Conservation (phyloP, 2,329 filamentous ascomycete species). For the Byssothecium circinans region DNA sequence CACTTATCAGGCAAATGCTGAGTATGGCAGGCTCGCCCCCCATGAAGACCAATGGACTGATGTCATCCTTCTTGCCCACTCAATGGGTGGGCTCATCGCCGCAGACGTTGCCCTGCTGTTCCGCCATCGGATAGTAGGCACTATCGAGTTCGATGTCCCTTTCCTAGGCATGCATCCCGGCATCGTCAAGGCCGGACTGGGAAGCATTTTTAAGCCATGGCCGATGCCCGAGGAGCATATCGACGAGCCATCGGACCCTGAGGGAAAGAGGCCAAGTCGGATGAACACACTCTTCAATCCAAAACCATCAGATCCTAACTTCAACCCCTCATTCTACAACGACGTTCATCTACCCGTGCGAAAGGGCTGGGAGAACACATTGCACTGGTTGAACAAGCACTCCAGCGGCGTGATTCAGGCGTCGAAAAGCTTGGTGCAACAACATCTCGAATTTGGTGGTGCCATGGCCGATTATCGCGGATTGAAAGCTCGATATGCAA, state of each 20-base stretch:
- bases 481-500: constrained; percentile 70
- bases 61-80: constrained; percentile 81
- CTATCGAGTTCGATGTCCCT: constrained; percentile 81
- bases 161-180: constrained; percentile 88
- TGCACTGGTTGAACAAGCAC: constrained; percentile 83
- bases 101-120: constrained; percentile 77
- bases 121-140: constrained; percentile 76
- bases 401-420: constrained; percentile 71
- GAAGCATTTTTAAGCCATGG: constrained; percentile 68
- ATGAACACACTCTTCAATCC: constrained; percentile 43
- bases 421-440: constrained; percentile 71
- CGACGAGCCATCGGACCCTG: constrained; percentile 8
- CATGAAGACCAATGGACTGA: constrained; percentile 76
- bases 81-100: constrained; percentile 82
- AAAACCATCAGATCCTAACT: constrained; percentile 61
- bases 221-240: constrained; percentile 31
- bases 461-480: constrained; percentile 76
- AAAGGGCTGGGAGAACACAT: constrained; percentile 65
- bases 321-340: constrained; percentile 75
- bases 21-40: constrained; percentile 63
- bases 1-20: constrained; percentile 2
- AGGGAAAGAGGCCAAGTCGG: constrained; percentile 28
- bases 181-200: constrained; percentile 78
- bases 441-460: constrained; percentile 80
- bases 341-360: constrained; percentile 70